Base-by-base conservation (phyloP, 495 filamentous ascomycete genomes). In the Bombardia bombarda region DNA sequence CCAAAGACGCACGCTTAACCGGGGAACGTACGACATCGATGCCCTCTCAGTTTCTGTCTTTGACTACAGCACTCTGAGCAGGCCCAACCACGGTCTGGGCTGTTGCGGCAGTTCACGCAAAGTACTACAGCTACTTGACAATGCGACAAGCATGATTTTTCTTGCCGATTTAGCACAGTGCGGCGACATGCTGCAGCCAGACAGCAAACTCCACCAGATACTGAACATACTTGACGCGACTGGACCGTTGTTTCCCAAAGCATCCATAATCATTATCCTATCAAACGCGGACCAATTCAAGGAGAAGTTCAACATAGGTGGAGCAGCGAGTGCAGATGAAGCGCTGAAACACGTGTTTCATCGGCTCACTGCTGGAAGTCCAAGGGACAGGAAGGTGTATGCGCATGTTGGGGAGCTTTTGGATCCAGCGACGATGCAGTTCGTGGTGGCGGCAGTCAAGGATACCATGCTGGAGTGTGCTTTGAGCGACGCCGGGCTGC, bases 401-500 rank as follows among this genome's bases (percentile, higher is more conserved):
- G 18, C 35, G 10, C 33, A 46, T 35, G 39, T 42, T 4, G 47
- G 38, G 4, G 47, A 50, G 34, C 32, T 45, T 0, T 9, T 5
- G 9, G 43, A 45, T 23, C 13, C 38, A 7, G 9, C 30, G 20
- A 46, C 34, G 1, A 39, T 41, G n/a, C 16, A 7, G 3, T 42
- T 41, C 17, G 42, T 50, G 12, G 14, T 46, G 7, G 31, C 35
- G 20, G 38, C 42, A 1, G 39, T 39, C 16, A 50, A 50, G 33
- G 42, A 50, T 12, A 32, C 41, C 4, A 49, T 43, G 42, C 25
- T 49, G 31, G 20, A 45, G 23, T 9, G 36, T 12, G 35, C 37
- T 1, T 19, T 49, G n/a, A 28, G 18, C 1, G 40, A 43, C 2
- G n/a, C 25, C 3, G 46, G 46, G 4, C 4, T 49, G 2, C 32